Evolutionary conservation across 768 basidiomycete genomes (phyloP), one percentile per base, ranked within the genome.

Genomic region (Termitomyces eurrhizus): DNA sequence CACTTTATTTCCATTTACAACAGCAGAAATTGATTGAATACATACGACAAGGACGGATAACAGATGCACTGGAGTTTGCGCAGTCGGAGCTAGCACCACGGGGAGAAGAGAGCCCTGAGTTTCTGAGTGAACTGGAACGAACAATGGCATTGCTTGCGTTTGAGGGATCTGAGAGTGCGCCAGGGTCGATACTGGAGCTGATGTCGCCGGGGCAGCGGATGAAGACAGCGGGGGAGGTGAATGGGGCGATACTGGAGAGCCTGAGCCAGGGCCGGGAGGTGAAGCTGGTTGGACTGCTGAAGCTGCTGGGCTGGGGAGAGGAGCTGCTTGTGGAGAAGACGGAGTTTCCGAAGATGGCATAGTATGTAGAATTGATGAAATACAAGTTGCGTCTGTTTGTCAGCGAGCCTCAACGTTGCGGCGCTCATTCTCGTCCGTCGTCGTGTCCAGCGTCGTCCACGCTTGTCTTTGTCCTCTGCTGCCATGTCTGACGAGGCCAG

Each of bases 161-260:
- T 72, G 89, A 92, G 63, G 80, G 85, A 2, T 78, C 83, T 1
- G 77, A 84, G 33, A 69, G 75, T 48, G 81, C 82, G 41, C 91
- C 93, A 26, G 66, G 81, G 29, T 80, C 80, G 46, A 93, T 97
- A 65, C 79, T 85, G 21, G 88, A 93, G 58, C 77, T 98, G 57
- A 74, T 98, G 69, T 88, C 89, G 33, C 89, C 92, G 35, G 87
- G 86, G 24, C 95, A 98, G 72, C 83, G 96, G 53, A 83, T 93
- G 84, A 91, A 90, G 76, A 96, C 95, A n/a, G 95, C 95, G 1
- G 88, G 90, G 24, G 93, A 96, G 75, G 87, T 98, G 70, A 99
- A 99, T 69, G 90, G 92, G 1, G 95, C 96, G 36, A 96, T 99
- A 58, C 76, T 99, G 69, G 92, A 95, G 68, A 91, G 89, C 68